A percentile compares a stretch with the other conserved stretches of the same genome.
These are phyloP conservation scores for Cryoendolithus antarcticus DNA, from an alignment of 2,329 filamentous ascomycete genomes.

Conservation along the genomic window DNA sequence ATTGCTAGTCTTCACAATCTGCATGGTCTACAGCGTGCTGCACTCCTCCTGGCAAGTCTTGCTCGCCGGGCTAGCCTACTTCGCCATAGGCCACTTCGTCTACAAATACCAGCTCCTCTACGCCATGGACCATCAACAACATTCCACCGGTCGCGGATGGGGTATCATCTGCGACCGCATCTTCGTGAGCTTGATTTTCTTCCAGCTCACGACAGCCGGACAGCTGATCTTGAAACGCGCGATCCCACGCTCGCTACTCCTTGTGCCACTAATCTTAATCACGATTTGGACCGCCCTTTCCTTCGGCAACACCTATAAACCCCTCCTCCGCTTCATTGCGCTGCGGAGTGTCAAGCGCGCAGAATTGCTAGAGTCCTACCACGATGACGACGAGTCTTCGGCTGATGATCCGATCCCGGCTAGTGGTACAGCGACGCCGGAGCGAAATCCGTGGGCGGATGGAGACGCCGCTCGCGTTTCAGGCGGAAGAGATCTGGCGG, in stretches of 20 bases:
- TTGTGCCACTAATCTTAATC: conserved; percentile 63
- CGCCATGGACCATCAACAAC: conserved; percentile 93
- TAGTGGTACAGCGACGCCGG: conserved; percentile 5
- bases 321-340: conserved; percentile 84
- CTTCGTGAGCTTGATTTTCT: conserved; percentile 73
- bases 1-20: conserved; percentile 86
- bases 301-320: conserved; percentile 69
- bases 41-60: conserved; percentile 69
- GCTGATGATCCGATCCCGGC: conserved; percentile 2
- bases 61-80: conserved; percentile 66
- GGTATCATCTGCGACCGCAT: conserved; percentile 91
- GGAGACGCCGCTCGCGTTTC: conserved; percentile 7
- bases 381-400: conserved; percentile 8
- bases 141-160: conserved; percentile 89
- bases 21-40: conserved; percentile 85
- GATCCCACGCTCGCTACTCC: conserved; percentile 57
- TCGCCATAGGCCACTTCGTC: conserved; percentile 69
- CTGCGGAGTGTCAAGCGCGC: conserved; percentile 66
- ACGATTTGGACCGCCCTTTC: conserved; percentile 86
- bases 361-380: conserved; percentile 36
- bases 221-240: conserved; percentile 65
- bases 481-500: conserved; percentile 7
- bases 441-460: conserved; percentile 29
- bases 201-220: conserved; percentile 83
- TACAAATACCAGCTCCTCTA: conserved; percentile 98